Evolutionary conservation across 352 stramenopile species (phyloP).

Genomic region (Pythium rishiriense): DNA sequence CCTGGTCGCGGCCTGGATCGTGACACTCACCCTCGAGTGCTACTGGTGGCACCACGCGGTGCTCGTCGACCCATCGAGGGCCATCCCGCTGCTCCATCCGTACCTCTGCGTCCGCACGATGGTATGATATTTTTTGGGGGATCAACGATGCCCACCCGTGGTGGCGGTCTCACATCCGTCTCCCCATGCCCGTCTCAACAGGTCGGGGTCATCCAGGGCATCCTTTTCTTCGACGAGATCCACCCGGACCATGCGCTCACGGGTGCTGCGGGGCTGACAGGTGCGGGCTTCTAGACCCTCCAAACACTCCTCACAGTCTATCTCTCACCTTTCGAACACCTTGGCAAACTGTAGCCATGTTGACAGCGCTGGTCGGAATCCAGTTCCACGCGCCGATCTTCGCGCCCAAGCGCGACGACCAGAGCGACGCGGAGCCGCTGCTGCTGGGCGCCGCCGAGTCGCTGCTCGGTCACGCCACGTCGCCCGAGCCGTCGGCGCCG

Average conservation of each 20-base stretch:
- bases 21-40: constrained; percentile 11
- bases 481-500: too few relatives aligned
- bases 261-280: constrained; percentile 1
- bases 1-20: constrained; percentile 13
- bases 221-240: constrained; percentile 28
- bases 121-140: too few relatives aligned
- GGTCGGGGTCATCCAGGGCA: constrained; percentile 16
- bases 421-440: constrained; percentile 2
- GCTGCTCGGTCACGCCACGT: constrained; percentile 15
- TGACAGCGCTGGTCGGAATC: not conserved
- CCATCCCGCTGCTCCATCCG: not conserved
- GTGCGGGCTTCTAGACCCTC: constrained; percentile 2
- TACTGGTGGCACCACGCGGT: constrained; percentile 30
- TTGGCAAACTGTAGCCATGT: constrained; percentile 28
- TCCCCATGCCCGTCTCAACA: not conserved
- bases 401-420: constrained; percentile 9
- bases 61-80: constrained; percentile 2
- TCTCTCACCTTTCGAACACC: too few relatives aligned
- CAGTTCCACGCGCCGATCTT: constrained; percentile 2
- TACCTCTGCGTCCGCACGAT: constrained; percentile 15
- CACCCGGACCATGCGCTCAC: not conserved
- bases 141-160: too few relatives aligned
- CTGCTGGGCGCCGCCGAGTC: constrained; percentile 14
- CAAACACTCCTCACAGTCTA: too few relatives aligned
- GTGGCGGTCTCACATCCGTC: not conserved